A percentile compares a stretch with the other conserved stretches of the same genome.
phyloP scores from a whole-genome alignment of 768 basidiomycete genomes.

The Phaffia australis region DNA sequence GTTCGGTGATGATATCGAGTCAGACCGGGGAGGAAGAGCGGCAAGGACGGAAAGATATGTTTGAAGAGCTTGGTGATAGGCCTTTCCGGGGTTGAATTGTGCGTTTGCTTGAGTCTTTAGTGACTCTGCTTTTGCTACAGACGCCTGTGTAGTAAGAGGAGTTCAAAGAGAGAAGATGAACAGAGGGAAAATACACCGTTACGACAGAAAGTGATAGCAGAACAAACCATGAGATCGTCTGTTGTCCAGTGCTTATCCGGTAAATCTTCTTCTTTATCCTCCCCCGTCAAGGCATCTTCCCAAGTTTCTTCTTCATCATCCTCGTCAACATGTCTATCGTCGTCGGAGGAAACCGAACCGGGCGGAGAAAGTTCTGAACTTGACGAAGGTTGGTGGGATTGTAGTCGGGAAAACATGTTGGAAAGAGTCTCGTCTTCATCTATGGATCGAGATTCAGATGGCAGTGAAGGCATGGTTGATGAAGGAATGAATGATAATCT shows the following conservation, averaged over 20 bases:
- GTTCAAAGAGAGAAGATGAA: not conserved
- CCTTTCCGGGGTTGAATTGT: constrained; percentile 1
- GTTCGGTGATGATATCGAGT: constrained; percentile 30
- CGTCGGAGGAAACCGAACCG: not conserved
- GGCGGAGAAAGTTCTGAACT: not conserved
- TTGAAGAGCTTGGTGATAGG: constrained; percentile 12
- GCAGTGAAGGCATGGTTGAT: not conserved
- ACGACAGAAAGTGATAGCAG: not conserved
- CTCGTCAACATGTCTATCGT: not conserved
- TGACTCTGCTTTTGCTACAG: constrained; percentile 48
- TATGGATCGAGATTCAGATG: not conserved
- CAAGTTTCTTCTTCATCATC: constrained; percentile 21
- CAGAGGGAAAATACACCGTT: not conserved
- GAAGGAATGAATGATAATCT: no score
- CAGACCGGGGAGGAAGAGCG: constrained; percentile 32
- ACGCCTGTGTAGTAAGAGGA: constrained; percentile 38
- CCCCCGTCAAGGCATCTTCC: constrained; percentile 16
- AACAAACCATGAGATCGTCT: constrained; percentile 19
- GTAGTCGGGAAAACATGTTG: constrained; percentile 10
- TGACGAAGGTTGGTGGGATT: not conserved
- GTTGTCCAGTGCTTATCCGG: constrained; percentile 2
- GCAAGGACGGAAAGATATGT: constrained; percentile 47
- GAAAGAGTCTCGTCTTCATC: constrained; percentile 9
- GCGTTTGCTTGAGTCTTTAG: constrained; percentile 68
- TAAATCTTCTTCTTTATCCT: constrained; percentile 4